Conservation (phyloP, 2,329 filamentous ascomycete genomes). For the Sporothrix phasma region DNA sequence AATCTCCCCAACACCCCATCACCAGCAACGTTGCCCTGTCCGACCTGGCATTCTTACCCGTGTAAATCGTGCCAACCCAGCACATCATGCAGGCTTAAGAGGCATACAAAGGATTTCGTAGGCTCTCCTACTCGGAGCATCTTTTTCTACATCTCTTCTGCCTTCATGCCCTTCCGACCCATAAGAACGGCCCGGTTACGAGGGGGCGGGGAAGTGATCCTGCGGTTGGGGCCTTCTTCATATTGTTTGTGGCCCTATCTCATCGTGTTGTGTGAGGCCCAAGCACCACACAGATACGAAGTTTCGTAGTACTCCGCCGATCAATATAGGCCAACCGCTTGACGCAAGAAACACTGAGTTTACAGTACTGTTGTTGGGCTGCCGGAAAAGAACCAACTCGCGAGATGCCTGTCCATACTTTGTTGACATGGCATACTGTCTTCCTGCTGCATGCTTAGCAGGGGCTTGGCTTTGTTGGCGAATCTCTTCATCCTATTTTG, state of each 20-base stretch:
- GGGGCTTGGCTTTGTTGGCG: background rate
- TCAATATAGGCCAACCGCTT: background rate
- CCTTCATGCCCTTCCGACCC: too few species aligned
- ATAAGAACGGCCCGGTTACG: too few species aligned
- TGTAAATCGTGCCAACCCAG: background rate
- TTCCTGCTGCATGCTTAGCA: background rate
- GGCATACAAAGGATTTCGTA: background rate
- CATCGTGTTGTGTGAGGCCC: background rate
- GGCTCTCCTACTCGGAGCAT: background rate
- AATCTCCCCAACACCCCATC: too few species aligned
- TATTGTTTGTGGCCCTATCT: background rate
- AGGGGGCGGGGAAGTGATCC: background rate
- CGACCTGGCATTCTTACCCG: too few species aligned
- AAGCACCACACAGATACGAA: background rate
- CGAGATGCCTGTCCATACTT: too few species aligned
- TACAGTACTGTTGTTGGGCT: too few species aligned
- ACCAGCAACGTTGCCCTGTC: slow-evolving; percentile 6
- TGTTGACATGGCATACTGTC: background rate
- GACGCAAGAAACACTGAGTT: background rate
- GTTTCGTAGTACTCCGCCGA: background rate
- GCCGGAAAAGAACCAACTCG: background rate
- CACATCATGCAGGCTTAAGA: background rate
- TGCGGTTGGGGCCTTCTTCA: background rate
- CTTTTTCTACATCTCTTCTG: background rate
- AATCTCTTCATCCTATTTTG: too few species aligned